Base-by-base conservation (phyloP, 345 rosid genomes). In the Toxicodendron radicans region DNA sequence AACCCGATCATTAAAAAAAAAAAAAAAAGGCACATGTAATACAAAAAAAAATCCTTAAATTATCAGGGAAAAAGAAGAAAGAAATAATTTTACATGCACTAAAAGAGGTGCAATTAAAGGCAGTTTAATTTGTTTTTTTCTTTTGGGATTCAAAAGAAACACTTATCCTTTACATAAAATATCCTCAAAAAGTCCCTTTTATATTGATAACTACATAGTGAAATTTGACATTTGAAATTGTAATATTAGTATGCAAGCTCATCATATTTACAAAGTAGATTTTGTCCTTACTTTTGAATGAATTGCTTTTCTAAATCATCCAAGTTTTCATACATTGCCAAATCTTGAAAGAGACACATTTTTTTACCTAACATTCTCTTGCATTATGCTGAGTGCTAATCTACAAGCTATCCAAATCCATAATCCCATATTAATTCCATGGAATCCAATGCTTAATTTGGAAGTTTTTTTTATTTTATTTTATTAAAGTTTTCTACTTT, bases 371-470 rank as follows among this genome's bases (percentile, higher is more conserved):
- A 59, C 9, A 59, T 11, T 71, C 75, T 27, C 58, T 27, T 1
- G 13, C 48, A 48, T 46, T 59, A 45, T 71, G 6, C 32, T 49
- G 1, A 10, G 2, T 46, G 8, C 2, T 11, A n/a, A 5, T 10
- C 7, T 23, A 5, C 33, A 48, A 41, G n/a, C n/a, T n/a, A 64
- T 38, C 53, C 18, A 71, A 43, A 16, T 7, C 17, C 43, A 41
- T 9, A 10, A 24, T 16, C 59, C n/a, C 35, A 46, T 16, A 24
- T 71, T 30, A 38, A 38, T 38, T 38, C 61, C 10, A 30, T 27
- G 75, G 75, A 72, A 72, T 72, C 68, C 68, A 62, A 62, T 72
- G 75, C 58, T 70, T 21, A 33, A 1, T n/a, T 38, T 24, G 23
- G 20, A 27, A 16, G 38, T n/a, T n/a, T n/a, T n/a, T n/a, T n/a